Evolutionary conservation across 2,329 filamentous ascomycete species (phyloP).

Genomic region (Aspergillus sojae): DNA sequence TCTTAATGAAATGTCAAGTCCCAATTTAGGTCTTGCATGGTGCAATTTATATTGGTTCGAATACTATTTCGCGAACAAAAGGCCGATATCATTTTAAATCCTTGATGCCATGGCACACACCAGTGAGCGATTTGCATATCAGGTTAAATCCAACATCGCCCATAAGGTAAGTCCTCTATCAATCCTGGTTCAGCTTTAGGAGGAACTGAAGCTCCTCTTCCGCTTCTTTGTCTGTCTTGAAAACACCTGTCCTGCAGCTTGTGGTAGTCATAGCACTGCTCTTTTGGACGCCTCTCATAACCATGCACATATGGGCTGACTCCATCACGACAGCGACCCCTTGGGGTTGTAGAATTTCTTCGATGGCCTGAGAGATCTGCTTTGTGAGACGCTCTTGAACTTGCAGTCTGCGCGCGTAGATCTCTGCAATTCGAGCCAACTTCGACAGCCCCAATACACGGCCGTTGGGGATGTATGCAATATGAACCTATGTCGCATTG

Average conservation of each 20-base stretch:
- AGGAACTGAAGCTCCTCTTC: background rate
- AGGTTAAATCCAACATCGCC: too few species aligned
- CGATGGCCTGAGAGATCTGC: conserved; percentile 89
- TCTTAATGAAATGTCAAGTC: too few species aligned
- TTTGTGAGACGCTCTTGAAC: conserved; percentile 93
- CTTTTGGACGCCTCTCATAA: conserved; percentile 93
- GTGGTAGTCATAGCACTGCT: conserved; percentile 80
- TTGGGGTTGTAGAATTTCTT: conserved; percentile 84
- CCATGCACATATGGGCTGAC: conserved; percentile 91
- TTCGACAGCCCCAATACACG: conserved; percentile 91
- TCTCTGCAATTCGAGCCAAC: conserved; percentile 87
- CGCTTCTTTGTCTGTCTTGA: background rate
- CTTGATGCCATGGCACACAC: too few species aligned
- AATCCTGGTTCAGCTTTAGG: background rate
- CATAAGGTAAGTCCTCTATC: too few species aligned
- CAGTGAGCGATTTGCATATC: too few species aligned
- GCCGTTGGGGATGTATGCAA: conserved; percentile 87
- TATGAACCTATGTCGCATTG: conserved; percentile 74
- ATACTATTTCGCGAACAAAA: too few species aligned
- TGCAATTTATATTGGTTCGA: too few species aligned
- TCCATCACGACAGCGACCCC: conserved; percentile 96
- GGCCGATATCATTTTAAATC: too few species aligned
- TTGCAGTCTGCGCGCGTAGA: conserved; percentile 87
- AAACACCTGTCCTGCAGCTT: conserved; percentile 63
- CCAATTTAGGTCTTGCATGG: too few species aligned